Conservation (phyloP, 2,329 filamentous ascomycete species). For the Aspergillus fumigatus region DNA sequence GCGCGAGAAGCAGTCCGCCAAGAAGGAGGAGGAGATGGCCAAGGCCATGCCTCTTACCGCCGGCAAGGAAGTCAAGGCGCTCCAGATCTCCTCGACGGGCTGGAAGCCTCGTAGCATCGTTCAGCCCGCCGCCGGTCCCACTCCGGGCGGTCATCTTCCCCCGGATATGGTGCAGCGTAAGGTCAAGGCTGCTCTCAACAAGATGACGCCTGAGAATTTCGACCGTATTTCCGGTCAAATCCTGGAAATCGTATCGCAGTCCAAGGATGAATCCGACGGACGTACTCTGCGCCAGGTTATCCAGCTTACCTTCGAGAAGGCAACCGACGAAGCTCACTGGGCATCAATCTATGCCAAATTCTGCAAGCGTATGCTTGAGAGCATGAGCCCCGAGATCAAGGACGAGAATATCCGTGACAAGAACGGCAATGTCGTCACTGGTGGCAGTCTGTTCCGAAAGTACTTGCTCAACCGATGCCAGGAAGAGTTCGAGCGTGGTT, state of each 20-base stretch:
- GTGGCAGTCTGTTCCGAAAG: slow-evolving; percentile 94
- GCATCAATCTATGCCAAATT: slow-evolving; percentile 98
- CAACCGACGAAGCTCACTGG: slow-evolving; percentile 97
- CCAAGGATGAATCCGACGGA: slow-evolving; percentile 90
- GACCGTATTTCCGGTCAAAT: slow-evolving; percentile 94
- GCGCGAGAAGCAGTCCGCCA: slow-evolving; percentile 46
- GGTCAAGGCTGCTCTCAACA: slow-evolving; percentile 97
- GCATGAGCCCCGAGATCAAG: slow-evolving; percentile 89
- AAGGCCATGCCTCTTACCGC: slow-evolving; percentile 90
- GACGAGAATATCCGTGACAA: slow-evolving; percentile 94
- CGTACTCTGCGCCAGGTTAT: slow-evolving; percentile 96
- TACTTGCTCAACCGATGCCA: slow-evolving; percentile 98
- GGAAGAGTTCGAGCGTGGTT: slow-evolving; percentile 97
- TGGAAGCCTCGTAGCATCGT: slow-evolving; percentile 83
- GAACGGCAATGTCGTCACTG: slow-evolving; percentile 79
- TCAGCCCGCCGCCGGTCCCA: slow-evolving; percentile 41
- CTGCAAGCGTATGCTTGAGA: slow-evolving; percentile 94
- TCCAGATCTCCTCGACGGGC: slow-evolving; percentile 66
- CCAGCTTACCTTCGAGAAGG: slow-evolving; percentile 98
- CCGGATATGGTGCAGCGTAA: slow-evolving; percentile 95
- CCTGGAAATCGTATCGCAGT: slow-evolving; percentile 85
- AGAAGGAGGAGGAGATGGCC: slow-evolving; percentile 64
- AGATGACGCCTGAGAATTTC: slow-evolving; percentile 99
- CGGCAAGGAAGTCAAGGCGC: slow-evolving; percentile 74
- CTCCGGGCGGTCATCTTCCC: slow-evolving; percentile 62